A percentile compares a stretch with the other conserved stretches of the same genome.
These are phyloP conservation scores for Mycena epipterygia DNA, from an alignment of 768 basidiomycete genomes.

Conservation along the genomic window DNA sequence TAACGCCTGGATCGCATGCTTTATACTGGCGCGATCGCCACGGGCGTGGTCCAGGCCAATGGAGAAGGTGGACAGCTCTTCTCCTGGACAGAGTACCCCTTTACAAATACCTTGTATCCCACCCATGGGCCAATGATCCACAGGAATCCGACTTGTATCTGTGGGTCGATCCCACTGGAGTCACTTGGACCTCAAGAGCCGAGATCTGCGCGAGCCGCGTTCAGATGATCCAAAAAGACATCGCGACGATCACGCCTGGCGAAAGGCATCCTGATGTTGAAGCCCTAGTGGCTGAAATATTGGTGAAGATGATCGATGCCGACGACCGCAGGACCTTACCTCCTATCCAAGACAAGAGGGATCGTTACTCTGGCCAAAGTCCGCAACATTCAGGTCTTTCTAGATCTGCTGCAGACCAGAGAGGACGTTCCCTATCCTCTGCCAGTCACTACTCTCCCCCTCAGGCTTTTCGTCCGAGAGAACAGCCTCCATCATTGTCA, in stretches of 20 bases:
- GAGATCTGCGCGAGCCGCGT: conserved; percentile 35
- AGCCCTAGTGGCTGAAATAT: conserved; percentile 32
- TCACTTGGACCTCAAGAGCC: conserved; percentile 35
- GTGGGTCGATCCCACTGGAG: conserved; percentile 31
- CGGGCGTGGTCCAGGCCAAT: conserved; percentile 26
- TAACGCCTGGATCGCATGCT: conserved; percentile 27
- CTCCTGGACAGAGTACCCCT: conserved; percentile 36
- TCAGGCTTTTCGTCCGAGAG: not conserved
- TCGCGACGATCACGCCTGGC: conserved; percentile 28
- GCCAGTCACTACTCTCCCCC: conserved; percentile 14
- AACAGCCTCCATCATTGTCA: not conserved
- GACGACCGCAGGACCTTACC: conserved; percentile 30
- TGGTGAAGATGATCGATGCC: conserved; percentile 31
- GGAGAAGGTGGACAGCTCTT: conserved; percentile 29
- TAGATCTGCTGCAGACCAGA: not conserved
- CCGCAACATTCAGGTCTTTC: not conserved
- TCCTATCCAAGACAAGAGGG: conserved; percentile 25
- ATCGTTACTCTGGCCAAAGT: conserved; percentile 17
- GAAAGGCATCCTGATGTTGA: conserved; percentile 32
- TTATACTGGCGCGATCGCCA: conserved; percentile 38
- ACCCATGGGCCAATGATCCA: conserved; percentile 34
- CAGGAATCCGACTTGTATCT: conserved; percentile 35
- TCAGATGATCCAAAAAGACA: conserved; percentile 30
- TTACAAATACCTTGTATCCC: conserved; percentile 31
- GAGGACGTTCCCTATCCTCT: conserved; percentile 20